Conservation (phyloP, 108 stramenopile genomes). For the Cyclotella choctawhatcheeana region DNA sequence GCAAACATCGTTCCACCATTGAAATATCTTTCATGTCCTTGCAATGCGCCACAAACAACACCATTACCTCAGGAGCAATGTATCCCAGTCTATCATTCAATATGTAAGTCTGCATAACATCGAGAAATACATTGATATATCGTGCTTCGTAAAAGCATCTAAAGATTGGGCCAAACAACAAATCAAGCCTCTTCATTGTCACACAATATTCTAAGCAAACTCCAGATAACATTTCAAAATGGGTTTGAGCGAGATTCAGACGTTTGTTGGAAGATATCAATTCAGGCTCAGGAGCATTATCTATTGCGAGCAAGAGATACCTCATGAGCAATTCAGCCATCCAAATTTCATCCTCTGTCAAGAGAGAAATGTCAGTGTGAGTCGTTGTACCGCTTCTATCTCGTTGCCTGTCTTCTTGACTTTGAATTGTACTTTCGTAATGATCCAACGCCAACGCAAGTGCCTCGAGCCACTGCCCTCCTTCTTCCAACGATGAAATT, state of each 20-base stretch:
- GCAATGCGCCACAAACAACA: conserved; percentile 83
- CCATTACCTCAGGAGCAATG: conserved; percentile 90
- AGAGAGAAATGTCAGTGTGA: background rate
- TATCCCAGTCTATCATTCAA: conserved; percentile 81
- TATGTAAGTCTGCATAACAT: conserved; percentile 90
- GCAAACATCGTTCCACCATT: conserved; percentile 87
- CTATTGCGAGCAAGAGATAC: conserved; percentile 87
- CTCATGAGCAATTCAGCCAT: conserved; percentile 85
- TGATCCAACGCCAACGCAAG: conserved; percentile 87
- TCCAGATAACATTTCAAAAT: conserved; percentile 93
- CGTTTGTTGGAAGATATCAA: conserved; percentile 15
- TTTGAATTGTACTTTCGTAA: conserved; percentile 76
- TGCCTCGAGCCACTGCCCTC: conserved; percentile 97
- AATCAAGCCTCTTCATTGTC: conserved; percentile 81
- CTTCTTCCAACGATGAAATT: conserved; percentile 79
- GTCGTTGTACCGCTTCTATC: conserved; percentile 31
- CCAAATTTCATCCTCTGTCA: conserved; percentile 87
- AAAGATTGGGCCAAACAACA: conserved; percentile 88
- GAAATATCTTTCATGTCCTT: conserved; percentile 76
- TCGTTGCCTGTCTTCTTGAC: conserved; percentile 73
- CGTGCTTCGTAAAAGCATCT: conserved; percentile 74
- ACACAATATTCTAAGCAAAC: conserved; percentile 93
- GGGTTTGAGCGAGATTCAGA: conserved; percentile 79
- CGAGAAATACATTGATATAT: conserved; percentile 74
- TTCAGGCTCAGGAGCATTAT: conserved; percentile 84